These are phyloP conservation scores for Balansia obtecta DNA, from an alignment of 2,329 filamentous ascomycete species.

Conservation along the genomic window DNA sequence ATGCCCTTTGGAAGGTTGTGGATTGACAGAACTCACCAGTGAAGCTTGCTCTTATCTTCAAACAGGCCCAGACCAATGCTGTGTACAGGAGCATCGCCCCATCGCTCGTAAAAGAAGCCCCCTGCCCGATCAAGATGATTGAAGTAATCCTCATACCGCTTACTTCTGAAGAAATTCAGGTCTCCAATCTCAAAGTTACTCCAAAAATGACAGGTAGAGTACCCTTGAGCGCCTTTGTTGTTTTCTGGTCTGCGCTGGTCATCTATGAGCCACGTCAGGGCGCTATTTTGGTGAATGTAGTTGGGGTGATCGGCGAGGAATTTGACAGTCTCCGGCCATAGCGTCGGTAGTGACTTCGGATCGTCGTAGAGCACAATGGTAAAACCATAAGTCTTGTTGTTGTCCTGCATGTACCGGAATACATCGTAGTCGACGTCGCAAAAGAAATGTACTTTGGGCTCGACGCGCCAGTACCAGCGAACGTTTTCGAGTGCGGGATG, in stretches of 20 bases:
- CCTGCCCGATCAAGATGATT: constrained; percentile 92
- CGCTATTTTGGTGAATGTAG: constrained; percentile 72
- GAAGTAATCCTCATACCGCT: constrained; percentile 90
- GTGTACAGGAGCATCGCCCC: constrained; percentile 96
- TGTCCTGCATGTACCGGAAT: constrained; percentile 94
- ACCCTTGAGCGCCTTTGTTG: constrained; percentile 72
- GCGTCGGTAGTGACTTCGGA: constrained; percentile 68
- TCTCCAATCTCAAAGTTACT: constrained; percentile 96
- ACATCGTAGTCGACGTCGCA: constrained; percentile 98
- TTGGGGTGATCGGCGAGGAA: constrained; percentile 78
- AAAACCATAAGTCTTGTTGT: constrained; percentile 98
- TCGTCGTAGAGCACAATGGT: constrained; percentile 95
- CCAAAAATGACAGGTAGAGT: constrained; percentile 99
- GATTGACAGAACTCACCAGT: constrained; percentile 55
- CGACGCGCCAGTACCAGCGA: constrained; percentile 96
- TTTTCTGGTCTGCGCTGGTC: constrained; percentile 63
- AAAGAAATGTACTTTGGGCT: constrained; percentile 98
- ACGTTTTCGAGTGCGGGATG: constrained; percentile 73
- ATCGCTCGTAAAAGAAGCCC: constrained; percentile 97
- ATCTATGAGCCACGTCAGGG: constrained; percentile 79
- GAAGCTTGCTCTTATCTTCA: constrained; percentile 79
- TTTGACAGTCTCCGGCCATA: constrained; percentile 93
- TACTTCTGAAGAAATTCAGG: constrained; percentile 82
- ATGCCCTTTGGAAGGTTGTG: background rate
- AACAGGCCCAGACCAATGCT: constrained; percentile 87